Base-by-base conservation (phyloP, 2,329 filamentous ascomycete species). In the Venturia aucupariae region DNA sequence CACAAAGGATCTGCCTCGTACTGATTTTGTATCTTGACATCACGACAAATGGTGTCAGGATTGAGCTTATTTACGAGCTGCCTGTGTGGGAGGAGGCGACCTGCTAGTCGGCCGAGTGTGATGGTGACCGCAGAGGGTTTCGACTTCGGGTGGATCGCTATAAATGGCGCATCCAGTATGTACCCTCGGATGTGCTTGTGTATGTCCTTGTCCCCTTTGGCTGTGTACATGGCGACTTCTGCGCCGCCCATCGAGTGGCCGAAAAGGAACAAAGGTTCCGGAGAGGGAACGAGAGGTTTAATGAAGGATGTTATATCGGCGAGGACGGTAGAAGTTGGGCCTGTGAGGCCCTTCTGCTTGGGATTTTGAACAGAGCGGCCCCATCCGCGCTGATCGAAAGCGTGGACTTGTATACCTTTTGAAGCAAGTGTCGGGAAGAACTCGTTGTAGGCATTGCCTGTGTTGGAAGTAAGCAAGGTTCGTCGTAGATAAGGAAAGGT, bases 161-260 rank as follows among this genome's bases (percentile, higher is more conserved):
- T 82, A 71, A 94, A 90, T 1, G 92, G 92, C n/a, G 84, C 81
- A 75, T 92, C 88, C 17, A 89, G 80, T 42, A 96, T 72, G 79
- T 88, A 90, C 27, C 92, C 92, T 57, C 86, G 81, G 60, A 96
- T 82, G 65, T 82, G 78, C 42, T 77, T 73, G 51, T 85, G 80
- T 15, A 90, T 73, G 19, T 84, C 81, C 54, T 69, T 68, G 4
- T 77, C 80, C 24, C 76, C 79, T 55, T 72, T 71, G 38, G 76
- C 75, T 66, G 77, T 78, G 69, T 84, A 87, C 54, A 84, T 86
- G 10, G 96, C 78, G 6, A 86, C 83, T 75, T 95, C 83, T 30
- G 86, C 90, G 66, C 92, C 92, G 68, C 92, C 92, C 90, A 96
- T 96, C 27, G 88, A 92, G 76, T 96, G 91, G 63, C 92, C 92